Evolutionary conservation across 2,329 filamentous ascomycete species (phyloP).

Genomic region (Claviceps maximensis): DNA sequence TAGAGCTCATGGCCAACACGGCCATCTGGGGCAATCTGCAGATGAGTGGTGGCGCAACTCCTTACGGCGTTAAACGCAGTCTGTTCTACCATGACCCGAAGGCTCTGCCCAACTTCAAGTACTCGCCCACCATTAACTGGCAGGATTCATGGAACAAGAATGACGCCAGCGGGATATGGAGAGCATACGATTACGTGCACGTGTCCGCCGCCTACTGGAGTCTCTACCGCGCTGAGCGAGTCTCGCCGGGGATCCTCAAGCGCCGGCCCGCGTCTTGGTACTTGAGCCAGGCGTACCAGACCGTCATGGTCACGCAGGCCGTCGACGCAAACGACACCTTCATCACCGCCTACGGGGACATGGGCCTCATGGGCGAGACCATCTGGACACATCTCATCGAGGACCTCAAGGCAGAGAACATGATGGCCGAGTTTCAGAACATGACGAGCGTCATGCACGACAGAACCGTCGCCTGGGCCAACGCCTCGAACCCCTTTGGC

Average conservation of each 20-base stretch:
- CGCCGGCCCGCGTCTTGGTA: slow-evolving; percentile 39
- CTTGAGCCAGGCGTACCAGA: slow-evolving; percentile 38
- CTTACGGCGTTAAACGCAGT: slow-evolving; percentile 34
- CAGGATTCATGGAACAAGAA: slow-evolving; percentile 36
- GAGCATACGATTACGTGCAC: slow-evolving; percentile 48
- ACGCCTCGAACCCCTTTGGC: slow-evolving; percentile 38
- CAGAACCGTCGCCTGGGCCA: slow-evolving; percentile 37
- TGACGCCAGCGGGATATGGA: slow-evolving; percentile 29
- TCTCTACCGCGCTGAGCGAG: slow-evolving; percentile 39
- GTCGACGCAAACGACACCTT: slow-evolving; percentile 15
- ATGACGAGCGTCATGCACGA: slow-evolving; percentile 33
- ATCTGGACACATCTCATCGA: slow-evolving; percentile 39
- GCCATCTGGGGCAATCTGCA: slow-evolving; percentile 2
- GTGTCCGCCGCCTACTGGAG: slow-evolving; percentile 43
- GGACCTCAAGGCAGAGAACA: slow-evolving; percentile 35
- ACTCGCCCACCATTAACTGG: slow-evolving; percentile 33
- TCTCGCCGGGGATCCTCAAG: slow-evolving; percentile 30
- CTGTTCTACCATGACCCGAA: slow-evolving; percentile 42
- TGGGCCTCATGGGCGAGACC: slow-evolving; percentile 47
- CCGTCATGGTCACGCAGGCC: slow-evolving; percentile 11
- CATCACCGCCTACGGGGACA: slow-evolving; percentile 27
- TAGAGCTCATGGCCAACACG: slow-evolving; percentile 24
- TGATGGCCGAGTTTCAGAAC: slow-evolving; percentile 22
- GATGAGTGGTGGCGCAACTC: background rate
- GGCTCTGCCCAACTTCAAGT: slow-evolving; percentile 28